phyloP scores from a whole-genome alignment of 352 stramenopile genomes.

The Globisporangium camurandrum region DNA sequence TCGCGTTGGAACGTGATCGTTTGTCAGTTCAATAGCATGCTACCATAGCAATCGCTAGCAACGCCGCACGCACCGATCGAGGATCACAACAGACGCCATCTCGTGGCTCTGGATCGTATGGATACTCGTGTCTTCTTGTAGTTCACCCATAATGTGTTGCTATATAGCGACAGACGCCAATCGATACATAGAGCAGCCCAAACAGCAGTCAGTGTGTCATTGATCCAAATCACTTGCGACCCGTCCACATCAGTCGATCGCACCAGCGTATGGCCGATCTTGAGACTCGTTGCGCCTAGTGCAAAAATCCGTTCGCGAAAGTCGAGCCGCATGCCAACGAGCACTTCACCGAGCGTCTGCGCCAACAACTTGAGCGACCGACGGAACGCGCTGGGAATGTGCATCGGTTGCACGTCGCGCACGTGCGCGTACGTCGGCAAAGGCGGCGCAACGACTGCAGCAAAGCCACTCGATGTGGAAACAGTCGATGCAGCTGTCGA shows the following conservation, averaged over 20 bases:
- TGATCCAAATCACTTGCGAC: background rate
- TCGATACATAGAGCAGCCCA: background rate
- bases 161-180: too few relatives aligned
- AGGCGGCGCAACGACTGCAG: background rate
- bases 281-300: slow-evolving; percentile 61
- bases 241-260: background rate
- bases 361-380: slow-evolving; percentile 59
- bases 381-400: slow-evolving; percentile 57
- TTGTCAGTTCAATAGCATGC: too few relatives aligned
- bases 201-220: background rate
- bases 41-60: too few relatives aligned
- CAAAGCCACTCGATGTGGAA: background rate
- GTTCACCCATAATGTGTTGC: slow-evolving; percentile 50
- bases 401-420: slow-evolving; percentile 52
- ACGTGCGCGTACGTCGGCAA: slow-evolving; percentile 38
- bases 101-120: slow-evolving; percentile 30
- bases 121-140: slow-evolving; percentile 36
- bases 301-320: slow-evolving; percentile 67
- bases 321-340: slow-evolving; percentile 38
- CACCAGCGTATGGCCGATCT: slow-evolving; percentile 73
- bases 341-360: slow-evolving; percentile 50
- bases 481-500: background rate
- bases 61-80: slow-evolving; percentile 59
- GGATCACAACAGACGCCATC: slow-evolving; percentile 46
- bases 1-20: background rate